These are phyloP conservation scores for Monilinia fructicola DNA, from an alignment of 2,329 filamentous ascomycete genomes.

Conservation along the genomic window DNA sequence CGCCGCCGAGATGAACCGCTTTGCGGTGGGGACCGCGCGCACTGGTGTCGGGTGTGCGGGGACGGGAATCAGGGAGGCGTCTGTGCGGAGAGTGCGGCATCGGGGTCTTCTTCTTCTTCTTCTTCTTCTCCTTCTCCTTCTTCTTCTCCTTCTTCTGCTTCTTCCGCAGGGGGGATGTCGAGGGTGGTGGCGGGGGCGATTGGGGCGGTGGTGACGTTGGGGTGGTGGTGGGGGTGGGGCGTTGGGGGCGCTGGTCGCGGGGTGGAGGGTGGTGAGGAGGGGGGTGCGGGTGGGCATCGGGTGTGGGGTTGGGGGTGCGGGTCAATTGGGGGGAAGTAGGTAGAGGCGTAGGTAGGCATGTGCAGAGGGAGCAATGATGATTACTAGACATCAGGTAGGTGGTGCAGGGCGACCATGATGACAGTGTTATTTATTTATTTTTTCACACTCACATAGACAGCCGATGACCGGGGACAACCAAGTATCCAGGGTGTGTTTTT, in stretches of 20 bases:
- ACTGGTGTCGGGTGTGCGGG: slow-evolving; percentile 77
- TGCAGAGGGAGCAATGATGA: background rate
- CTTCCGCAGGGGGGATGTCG: slow-evolving; percentile 51
- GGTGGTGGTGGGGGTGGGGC: slow-evolving; percentile 59
- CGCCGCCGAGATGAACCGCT: slow-evolving; percentile 58
- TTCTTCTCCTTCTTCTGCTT: slow-evolving; percentile 36
- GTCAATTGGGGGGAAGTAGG: background rate
- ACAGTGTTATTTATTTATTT: no score
- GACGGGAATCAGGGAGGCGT: slow-evolving; percentile 70
- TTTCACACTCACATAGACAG: no score
- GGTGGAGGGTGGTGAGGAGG: slow-evolving; percentile 59
- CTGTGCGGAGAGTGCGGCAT: slow-evolving; percentile 54
- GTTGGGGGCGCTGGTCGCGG: slow-evolving; percentile 54
- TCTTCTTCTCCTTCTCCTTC: slow-evolving; percentile 31
- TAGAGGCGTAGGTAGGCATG: no score
- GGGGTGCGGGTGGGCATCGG: slow-evolving; percentile 30
- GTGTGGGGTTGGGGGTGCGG: background rate
- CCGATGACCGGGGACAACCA: no score
- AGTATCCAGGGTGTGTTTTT: no score
- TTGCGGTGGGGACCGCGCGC: slow-evolving; percentile 64
- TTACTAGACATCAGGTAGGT: no score
- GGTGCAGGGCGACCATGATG: no score
- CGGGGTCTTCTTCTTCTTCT: slow-evolving; percentile 36
- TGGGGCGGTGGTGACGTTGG: slow-evolving; percentile 67
- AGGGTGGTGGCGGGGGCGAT: slow-evolving; percentile 78